A percentile compares a stretch with the other conserved stretches of the same genome.
These are phyloP conservation scores for Aspergillus carbonarius DNA, from an alignment of 2,329 filamentous ascomycete species.

Conservation along the genomic window DNA sequence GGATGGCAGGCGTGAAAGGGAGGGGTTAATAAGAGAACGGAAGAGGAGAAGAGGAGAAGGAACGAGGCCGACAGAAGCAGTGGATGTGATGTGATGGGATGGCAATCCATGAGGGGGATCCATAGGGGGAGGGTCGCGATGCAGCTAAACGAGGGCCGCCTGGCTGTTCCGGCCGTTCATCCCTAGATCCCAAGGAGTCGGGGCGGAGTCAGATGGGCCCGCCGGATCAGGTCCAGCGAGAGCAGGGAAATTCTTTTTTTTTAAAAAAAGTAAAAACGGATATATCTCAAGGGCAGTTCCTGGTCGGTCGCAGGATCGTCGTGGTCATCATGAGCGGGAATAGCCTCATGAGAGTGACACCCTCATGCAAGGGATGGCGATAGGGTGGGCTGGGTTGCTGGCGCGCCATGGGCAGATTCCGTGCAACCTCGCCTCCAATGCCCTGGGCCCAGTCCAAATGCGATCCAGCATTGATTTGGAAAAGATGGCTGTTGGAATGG, in stretches of 20 bases:
- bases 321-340: conserved; percentile 12
- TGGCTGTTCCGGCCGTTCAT: not conserved
- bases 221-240: not conserved
- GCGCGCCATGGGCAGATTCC: not conserved
- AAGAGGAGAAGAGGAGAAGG: conserved; percentile 7
- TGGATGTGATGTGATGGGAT: conserved; percentile 15
- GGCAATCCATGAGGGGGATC: not conserved
- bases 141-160: conserved; percentile 11
- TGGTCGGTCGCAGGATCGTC: conserved; percentile 16
- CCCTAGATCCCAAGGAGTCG: not conserved
- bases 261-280: conserved; percentile 8
- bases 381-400: not conserved
- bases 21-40: conserved; percentile 7
- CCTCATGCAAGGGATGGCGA: conserved; percentile 22
- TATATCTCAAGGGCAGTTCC: conserved; percentile 6
- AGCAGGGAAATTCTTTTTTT: not conserved
- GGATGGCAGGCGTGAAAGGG: not conserved
- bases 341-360: conserved; percentile 24
- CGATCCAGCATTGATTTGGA: not conserved
- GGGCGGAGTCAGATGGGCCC: not conserved
- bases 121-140: not conserved
- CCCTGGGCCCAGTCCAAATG: conserved; percentile 4
- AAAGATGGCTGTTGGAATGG: too few relatives aligned
- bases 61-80: conserved; percentile 7
- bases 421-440: not conserved